A percentile compares a stretch with the other conserved stretches of the same genome.
These are phyloP conservation scores for Lactarius pseudohatsudake DNA, from an alignment of 768 basidiomycete genomes.

Conservation along the genomic window DNA sequence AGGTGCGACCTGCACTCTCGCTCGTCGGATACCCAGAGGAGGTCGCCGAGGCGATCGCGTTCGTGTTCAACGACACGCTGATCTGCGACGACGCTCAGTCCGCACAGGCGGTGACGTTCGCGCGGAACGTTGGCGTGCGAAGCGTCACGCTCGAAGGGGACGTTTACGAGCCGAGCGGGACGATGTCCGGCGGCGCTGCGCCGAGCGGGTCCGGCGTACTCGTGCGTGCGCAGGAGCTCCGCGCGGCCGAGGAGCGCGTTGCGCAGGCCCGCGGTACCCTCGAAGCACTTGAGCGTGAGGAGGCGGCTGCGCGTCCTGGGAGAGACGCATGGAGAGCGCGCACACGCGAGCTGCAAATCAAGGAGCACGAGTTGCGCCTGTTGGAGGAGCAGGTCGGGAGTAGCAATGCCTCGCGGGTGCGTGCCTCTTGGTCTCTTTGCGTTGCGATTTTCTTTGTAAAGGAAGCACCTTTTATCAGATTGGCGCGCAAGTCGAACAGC, in stretches of 20 bases:
- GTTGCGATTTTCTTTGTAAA: neutral
- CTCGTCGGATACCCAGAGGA: constrained; percentile 81
- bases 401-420: constrained; percentile 86
- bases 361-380: constrained; percentile 80
- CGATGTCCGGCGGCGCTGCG: constrained; percentile 87
- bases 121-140: constrained; percentile 60
- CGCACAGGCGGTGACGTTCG: constrained; percentile 87
- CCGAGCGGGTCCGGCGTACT: constrained; percentile 73
- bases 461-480: constrained; percentile 51
- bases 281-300: constrained; percentile 53
- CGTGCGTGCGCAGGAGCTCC: constrained; percentile 79
- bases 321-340: constrained; percentile 62
- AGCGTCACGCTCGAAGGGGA: constrained; percentile 95
- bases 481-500: constrained; percentile 71
- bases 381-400: constrained; percentile 83
- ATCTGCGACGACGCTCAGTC: constrained; percentile 87
- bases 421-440: constrained; percentile 31
- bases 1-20: constrained; percentile 84
- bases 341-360: constrained; percentile 78
- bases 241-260: constrained; percentile 63
- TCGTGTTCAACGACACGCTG: constrained; percentile 90
- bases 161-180: constrained; percentile 94
- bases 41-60: constrained; percentile 85
- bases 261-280: constrained; percentile 49
- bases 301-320: constrained; percentile 48